These are phyloP conservation scores for Berberis vulgaris DNA, from an alignment of 164 flowering plant species.

Conservation along the genomic window DNA sequence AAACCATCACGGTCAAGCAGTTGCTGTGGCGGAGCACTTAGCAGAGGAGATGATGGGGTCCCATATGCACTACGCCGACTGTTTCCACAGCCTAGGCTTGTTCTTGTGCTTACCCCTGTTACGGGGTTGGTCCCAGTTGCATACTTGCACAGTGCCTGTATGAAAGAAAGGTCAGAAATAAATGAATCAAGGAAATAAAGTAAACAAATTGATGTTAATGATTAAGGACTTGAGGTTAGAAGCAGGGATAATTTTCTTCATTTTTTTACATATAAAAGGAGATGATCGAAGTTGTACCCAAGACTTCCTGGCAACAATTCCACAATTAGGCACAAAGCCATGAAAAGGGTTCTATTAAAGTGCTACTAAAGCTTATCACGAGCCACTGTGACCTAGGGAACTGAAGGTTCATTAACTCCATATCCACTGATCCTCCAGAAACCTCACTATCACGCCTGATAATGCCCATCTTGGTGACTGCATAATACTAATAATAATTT, in stretches of 20 bases:
- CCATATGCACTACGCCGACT: slow-evolving; percentile 82
- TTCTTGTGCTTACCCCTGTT: slow-evolving; percentile 38
- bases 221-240: not conserved
- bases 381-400: too few relatives aligned
- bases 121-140: slow-evolving; percentile 85
- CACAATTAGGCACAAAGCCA: too few relatives aligned
- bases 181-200: not conserved
- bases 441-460: too few relatives aligned
- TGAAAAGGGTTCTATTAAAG: too few relatives aligned
- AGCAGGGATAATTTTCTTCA: not conserved
- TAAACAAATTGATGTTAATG: not conserved
- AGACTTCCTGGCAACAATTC: too few relatives aligned
- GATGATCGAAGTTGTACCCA: too few relatives aligned
- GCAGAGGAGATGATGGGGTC: slow-evolving; percentile 79
- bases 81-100: slow-evolving; percentile 39
- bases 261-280: too few relatives aligned
- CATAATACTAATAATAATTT: too few relatives aligned
- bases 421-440: too few relatives aligned
- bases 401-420: too few relatives aligned
- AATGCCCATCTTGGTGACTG: too few relatives aligned
- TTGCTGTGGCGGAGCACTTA: slow-evolving; percentile 80
- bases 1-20: slow-evolving; percentile 42
- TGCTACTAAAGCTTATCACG: too few relatives aligned
- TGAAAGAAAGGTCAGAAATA: not conserved
- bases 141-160: slow-evolving; percentile 93